Evolutionary conservation across 495 filamentous ascomycete species (phyloP).

Genomic region (Penicillium simplicissimum): DNA sequence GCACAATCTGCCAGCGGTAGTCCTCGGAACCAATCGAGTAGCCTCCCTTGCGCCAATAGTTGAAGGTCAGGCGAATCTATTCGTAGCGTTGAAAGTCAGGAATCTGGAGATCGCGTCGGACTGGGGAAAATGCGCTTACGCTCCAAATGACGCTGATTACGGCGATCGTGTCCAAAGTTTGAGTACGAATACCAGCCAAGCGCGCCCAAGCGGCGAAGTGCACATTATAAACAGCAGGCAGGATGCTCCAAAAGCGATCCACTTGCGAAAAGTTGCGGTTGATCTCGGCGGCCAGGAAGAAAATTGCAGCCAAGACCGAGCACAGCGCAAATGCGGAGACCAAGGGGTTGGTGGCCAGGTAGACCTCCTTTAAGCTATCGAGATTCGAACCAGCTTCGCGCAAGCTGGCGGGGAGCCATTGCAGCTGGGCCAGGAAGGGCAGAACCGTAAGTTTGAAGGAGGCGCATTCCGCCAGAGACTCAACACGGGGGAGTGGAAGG

Average conservation of each 20-base stretch:
- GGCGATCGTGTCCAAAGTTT: conserved; percentile 71
- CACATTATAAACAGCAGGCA: conserved; percentile 85
- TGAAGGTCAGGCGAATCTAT: conserved; percentile 81
- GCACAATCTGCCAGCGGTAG: conserved; percentile 78
- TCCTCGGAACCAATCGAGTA: conserved; percentile 87
- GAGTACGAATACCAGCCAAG: conserved; percentile 67
- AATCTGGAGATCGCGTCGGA: neutral
- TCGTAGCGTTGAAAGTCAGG: conserved; percentile 6
- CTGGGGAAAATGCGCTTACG: conserved; percentile 50
- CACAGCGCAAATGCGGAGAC: conserved; percentile 74
- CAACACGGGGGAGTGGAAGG: conserved; percentile 63
- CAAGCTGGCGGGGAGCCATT: conserved; percentile 65
- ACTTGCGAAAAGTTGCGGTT: conserved; percentile 94
- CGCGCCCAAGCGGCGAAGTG: conserved; percentile 84
- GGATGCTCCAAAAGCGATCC: conserved; percentile 85
- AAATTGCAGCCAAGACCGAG: conserved; percentile 63
- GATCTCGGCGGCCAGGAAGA: conserved; percentile 74
- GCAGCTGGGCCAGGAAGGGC: conserved; percentile 79
- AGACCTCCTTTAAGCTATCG: conserved; percentile 62
- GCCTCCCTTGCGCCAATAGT: conserved; percentile 96
- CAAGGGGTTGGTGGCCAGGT: conserved; percentile 85
- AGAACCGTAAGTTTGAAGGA: conserved; percentile 69
- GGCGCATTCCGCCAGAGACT: conserved; percentile 67
- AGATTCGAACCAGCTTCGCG: conserved; percentile 55
- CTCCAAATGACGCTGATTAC: conserved; percentile 77